Base-by-base conservation (phyloP, 2,329 filamentous ascomycete species). In the Exserohilum rostratum region DNA sequence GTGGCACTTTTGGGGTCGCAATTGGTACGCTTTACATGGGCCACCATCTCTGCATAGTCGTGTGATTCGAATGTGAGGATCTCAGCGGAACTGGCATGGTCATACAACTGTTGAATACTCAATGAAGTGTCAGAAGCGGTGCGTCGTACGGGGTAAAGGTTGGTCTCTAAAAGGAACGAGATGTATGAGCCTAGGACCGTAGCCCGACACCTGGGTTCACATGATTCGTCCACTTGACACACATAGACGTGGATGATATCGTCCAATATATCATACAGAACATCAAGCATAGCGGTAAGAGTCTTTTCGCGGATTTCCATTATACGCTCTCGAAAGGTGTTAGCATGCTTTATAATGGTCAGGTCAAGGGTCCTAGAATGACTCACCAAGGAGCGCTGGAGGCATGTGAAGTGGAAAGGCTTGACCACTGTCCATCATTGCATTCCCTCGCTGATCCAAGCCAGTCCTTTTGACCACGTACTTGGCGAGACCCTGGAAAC, bases 371-470 rank as follows among this genome's bases (percentile, higher is more conserved):
- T 9, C 3, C 10, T 12, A 29, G 18, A 12, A 27, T 10, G 1
- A 27, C 53, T 46, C 40, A 57, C 54, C 54, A n/a, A 53, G 38
- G n/a, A 53, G 50, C 13, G 27, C 50, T 27, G 50, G 53, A n/a
- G 53, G 53, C 44, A 56, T 47, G 12, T 56, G 40, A 31, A 38
- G 42, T 9, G 54, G 50, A 27, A 57, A 44, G 34, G 35, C 34
- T 20, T 42, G 37, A 10, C 34, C 50, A 29, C 31, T 45, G 2
- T 46, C 33, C 31, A 50, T 38, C 18, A 48, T 45, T 7, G 39
- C 33, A 17, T 42, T 38, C 3, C 50, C 49, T 27, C 38, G 29
- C 18, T 47, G 40, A 22, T 50, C 48, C 20, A 55, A 20, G 13
- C 44, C 43, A 20, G 57, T 49, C 20, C 49, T 50, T 13, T 52